Evolutionary conservation across 345 rosid species (phyloP).

Genomic region (rapeseed (Brassica napus)): DNA sequence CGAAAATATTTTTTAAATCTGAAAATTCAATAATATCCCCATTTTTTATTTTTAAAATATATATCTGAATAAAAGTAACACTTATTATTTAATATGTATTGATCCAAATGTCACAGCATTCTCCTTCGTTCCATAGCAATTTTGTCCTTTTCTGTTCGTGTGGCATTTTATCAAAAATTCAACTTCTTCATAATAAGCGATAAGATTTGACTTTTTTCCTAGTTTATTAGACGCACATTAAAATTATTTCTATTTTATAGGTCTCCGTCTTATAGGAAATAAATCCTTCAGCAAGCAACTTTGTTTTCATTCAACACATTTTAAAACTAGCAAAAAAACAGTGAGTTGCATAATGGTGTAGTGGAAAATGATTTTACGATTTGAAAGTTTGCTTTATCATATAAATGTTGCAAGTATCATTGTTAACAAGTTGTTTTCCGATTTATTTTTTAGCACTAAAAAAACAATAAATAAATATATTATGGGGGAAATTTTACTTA

Average conservation of each 20-base stretch:
- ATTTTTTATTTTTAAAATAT: too few relatives aligned
- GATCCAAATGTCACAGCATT: neutral
- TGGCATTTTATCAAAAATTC: neutral
- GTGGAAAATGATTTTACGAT: neutral
- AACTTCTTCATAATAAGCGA: neutral
- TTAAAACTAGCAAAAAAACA: neutral
- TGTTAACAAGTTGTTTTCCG: neutral
- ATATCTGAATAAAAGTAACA: too few relatives aligned
- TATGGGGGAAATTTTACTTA: too few relatives aligned
- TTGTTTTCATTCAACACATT: slow-evolving; percentile 5
- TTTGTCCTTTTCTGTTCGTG: neutral
- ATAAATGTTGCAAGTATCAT: neutral
- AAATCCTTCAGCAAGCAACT: slow-evolving; percentile 6
- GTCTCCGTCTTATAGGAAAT: neutral
- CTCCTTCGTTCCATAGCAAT: neutral
- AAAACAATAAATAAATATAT: neutral
- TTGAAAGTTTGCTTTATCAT: neutral
- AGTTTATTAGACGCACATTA: neutral
- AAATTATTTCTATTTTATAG: neutral
- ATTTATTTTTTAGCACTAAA: neutral
- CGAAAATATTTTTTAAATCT: neutral
- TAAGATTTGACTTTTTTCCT: slow-evolving; percentile 14
- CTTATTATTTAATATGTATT: too few relatives aligned
- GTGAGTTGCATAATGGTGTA: neutral
- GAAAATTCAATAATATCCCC: neutral